phyloP scores from a whole-genome alignment of 345 rosid species.

The Syzygium aromaticum region DNA sequence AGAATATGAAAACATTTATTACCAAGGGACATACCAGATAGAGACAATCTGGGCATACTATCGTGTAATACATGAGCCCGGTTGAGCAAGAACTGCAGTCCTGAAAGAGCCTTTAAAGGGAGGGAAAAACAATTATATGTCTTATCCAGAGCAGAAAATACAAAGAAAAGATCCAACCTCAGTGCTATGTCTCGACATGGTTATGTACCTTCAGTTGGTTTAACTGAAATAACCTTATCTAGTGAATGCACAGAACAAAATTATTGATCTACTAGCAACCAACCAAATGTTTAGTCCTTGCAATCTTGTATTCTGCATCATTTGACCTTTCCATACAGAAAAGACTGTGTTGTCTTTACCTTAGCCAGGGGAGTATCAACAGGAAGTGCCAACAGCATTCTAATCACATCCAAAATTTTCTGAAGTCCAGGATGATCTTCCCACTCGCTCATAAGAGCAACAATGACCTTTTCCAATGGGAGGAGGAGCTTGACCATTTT shows the following conservation, averaged over 20 bases:
- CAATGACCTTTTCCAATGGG: constrained; percentile 33
- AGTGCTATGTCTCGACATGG: not conserved
- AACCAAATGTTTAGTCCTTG: not conserved
- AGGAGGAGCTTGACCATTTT: constrained; percentile 67
- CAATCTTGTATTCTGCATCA: not conserved
- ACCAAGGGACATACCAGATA: constrained; percentile 42
- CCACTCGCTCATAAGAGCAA: constrained; percentile 45
- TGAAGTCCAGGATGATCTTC: constrained; percentile 85
- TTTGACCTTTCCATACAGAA: not conserved
- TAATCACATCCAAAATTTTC: constrained; percentile 52
- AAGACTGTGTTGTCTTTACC: constrained; percentile 27
- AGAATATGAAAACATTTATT: not conserved
- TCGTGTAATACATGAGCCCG: constrained; percentile 45
- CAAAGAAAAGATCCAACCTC: not conserved
- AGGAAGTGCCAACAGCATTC: constrained; percentile 75
- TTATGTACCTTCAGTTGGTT: not conserved
- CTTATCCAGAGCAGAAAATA: not conserved
- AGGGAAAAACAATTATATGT: constrained; percentile 4
- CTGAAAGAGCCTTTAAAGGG: constrained; percentile 60
- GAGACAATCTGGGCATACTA: constrained; percentile 57
- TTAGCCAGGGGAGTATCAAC: constrained; percentile 69
- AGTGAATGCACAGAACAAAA: not conserved
- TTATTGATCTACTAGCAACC: not conserved
- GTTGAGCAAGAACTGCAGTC: constrained; percentile 71
- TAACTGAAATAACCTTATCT: not conserved